phyloP scores from a whole-genome alignment of 1,139 yeast genomes.

The Meyerozyma guilliermondii region DNA sequence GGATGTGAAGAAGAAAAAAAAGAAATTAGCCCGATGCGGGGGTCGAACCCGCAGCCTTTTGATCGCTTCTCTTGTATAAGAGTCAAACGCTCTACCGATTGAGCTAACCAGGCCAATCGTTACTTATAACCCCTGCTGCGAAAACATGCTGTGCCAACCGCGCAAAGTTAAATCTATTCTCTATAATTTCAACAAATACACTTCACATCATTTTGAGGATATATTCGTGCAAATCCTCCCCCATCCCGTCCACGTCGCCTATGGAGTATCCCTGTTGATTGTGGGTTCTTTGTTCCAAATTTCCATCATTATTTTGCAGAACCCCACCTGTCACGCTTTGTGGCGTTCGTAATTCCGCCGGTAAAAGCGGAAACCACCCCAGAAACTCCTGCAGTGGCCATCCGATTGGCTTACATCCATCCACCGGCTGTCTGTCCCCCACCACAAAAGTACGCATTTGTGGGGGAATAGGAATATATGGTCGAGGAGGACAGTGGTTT shows the following conservation, averaged over 20 bases:
- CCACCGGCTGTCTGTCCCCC: background rate
- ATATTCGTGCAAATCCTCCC: background rate
- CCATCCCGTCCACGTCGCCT: background rate
- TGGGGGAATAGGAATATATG: background rate
- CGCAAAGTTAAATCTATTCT: background rate
- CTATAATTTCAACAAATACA: background rate
- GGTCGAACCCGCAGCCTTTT: slow-evolving; percentile 20
- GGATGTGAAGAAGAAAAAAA: slow-evolving; percentile 1
- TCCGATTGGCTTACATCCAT: background rate
- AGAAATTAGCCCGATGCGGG: slow-evolving; percentile 16
- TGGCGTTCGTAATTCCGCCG: background rate
- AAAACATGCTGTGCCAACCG: background rate
- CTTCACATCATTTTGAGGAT: background rate
- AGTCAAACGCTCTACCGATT: slow-evolving; percentile 26
- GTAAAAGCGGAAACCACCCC: background rate
- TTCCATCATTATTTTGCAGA: background rate
- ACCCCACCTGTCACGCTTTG: background rate
- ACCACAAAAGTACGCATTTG: background rate
- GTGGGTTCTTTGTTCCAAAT: background rate
- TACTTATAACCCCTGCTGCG: background rate
- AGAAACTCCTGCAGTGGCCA: background rate
- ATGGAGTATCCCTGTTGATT: background rate
- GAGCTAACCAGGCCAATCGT: slow-evolving; percentile 21
- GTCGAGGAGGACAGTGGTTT: background rate
- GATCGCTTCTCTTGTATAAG: slow-evolving; percentile 18